phyloP scores from a whole-genome alignment of 2,329 filamentous ascomycete genomes.

The Thermothelomyces thermophilus region DNA sequence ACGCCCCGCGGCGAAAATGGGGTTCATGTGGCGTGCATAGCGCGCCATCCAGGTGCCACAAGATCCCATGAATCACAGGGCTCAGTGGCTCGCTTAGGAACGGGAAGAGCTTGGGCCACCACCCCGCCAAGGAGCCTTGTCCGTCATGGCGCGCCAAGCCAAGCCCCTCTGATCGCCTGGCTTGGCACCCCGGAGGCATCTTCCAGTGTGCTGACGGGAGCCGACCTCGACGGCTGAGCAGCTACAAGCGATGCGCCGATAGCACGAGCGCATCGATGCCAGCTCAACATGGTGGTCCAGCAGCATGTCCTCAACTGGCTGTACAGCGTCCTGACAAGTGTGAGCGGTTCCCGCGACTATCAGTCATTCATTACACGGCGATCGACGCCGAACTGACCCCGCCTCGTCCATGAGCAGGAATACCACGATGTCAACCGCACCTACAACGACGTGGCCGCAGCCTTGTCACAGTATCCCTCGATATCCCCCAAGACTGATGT shows the following conservation, averaged over 20 bases:
- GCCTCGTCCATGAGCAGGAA: constrained; percentile 50
- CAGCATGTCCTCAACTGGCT: constrained; percentile 93
- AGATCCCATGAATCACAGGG: no score
- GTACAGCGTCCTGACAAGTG: constrained; percentile 79
- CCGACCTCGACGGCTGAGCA: background rate
- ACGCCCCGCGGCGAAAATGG: background rate
- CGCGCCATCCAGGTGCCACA: background rate
- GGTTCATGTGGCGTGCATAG: background rate
- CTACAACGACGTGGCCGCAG: constrained; percentile 83
- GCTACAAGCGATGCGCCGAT: constrained; percentile 17
- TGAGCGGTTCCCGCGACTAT: constrained; percentile 33
- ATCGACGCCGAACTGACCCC: constrained; percentile 8
- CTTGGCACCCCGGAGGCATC: background rate
- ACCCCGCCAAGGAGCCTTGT: background rate
- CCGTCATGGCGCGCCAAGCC: constrained; percentile 11
- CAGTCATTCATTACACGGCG: background rate
- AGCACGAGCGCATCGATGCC: constrained; percentile 12
- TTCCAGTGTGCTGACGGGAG: background rate
- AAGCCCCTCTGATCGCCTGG: background rate
- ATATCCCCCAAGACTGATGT: constrained; percentile 86
- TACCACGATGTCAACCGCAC: constrained; percentile 89
- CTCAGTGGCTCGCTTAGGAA: background rate
- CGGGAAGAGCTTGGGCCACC: constrained; percentile 8
- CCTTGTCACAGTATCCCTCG: constrained; percentile 70
- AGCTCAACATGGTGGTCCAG: constrained; percentile 59